phyloP scores from a whole-genome alignment of 257 asterid species.

The Mitragyna speciosa region DNA sequence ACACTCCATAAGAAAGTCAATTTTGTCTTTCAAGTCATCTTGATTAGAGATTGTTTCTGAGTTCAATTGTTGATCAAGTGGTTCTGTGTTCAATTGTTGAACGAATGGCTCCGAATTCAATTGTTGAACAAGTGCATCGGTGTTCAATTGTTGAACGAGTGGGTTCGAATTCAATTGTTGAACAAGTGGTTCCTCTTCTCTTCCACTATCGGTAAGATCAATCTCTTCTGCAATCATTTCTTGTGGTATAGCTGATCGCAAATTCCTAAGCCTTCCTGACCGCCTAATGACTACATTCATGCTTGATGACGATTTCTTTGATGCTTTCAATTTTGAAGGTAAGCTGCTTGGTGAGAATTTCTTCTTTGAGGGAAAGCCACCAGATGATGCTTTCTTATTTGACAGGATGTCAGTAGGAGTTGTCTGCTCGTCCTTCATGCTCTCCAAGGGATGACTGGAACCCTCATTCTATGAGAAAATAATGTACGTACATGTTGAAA shows the following conservation, averaged over 20 bases:
- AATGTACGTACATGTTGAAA: constrained; percentile 4
- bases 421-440: neutral
- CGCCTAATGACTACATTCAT: constrained; percentile 15
- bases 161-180: constrained; percentile 11
- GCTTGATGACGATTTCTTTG: neutral
- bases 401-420: neutral
- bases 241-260: neutral
- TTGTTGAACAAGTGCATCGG: constrained; percentile 1
- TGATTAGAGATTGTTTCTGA: neutral
- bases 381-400: neutral
- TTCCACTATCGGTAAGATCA: constrained; percentile 20
- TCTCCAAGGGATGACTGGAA: neutral
- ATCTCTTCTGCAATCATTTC: constrained; percentile 11
- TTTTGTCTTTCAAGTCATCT: constrained; percentile 31
- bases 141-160: neutral
- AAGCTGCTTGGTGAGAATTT: neutral
- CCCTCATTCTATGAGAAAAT: neutral
- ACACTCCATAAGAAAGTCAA: constrained; percentile 35
- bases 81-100: constrained; percentile 4
- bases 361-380: neutral
- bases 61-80: neutral
- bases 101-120: neutral
- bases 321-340: neutral
- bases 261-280: constrained; percentile 36
- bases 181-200: constrained; percentile 22